Evolutionary conservation across 306 rosid genomes (phyloP).

Genomic region (Dryas octopetala): DNA sequence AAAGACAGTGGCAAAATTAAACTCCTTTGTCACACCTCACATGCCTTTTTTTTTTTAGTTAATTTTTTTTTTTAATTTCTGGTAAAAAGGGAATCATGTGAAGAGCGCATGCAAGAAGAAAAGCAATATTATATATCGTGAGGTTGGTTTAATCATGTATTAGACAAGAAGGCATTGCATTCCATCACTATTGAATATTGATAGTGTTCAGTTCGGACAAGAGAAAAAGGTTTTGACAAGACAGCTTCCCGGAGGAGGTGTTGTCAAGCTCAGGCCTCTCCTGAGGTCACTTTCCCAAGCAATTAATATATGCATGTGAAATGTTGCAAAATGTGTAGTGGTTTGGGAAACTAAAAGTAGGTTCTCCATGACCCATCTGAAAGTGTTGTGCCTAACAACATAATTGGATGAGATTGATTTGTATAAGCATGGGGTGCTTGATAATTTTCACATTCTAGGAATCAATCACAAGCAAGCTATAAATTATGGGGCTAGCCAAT

Average conservation of each 20-base stretch:
- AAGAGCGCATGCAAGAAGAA: no score
- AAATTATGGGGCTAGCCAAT: no score
- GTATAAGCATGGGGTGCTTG: no score
- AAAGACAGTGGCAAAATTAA: no score
- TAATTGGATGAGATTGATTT: neutral
- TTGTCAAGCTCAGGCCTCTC: neutral
- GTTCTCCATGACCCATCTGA: neutral
- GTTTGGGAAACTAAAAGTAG: conserved; percentile 9
- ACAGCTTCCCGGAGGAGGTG: neutral
- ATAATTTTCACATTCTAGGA: no score
- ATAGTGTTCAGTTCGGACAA: neutral
- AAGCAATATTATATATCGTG: neutral
- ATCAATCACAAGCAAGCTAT: no score
- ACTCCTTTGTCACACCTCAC: no score
- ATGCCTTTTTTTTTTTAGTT: no score
- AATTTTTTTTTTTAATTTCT: no score
- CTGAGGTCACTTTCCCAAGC: neutral
- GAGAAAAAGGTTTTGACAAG: neutral
- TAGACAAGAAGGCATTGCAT: neutral
- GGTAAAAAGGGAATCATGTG: no score
- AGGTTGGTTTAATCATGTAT: neutral
- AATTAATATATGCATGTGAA: neutral
- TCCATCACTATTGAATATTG: neutral
- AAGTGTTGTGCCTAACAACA: conserved; percentile 13
- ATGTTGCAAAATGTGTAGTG: neutral